A percentile compares a stretch with the other conserved stretches of the same genome.
These are phyloP conservation scores for Arctium lappa DNA, from an alignment of 129 eudicot species.

Conservation along the genomic window DNA sequence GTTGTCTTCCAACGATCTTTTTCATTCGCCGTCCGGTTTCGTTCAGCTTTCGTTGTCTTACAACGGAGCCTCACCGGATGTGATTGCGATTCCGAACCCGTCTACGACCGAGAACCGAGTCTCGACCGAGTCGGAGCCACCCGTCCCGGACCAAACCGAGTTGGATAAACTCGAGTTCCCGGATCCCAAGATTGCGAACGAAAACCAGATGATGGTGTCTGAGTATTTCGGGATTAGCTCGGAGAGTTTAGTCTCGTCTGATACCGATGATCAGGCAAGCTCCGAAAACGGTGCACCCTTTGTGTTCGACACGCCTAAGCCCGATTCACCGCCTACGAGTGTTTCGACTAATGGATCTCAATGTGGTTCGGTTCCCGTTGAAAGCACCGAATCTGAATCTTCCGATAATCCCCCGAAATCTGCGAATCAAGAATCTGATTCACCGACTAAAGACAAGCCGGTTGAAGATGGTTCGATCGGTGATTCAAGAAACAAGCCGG, in stretches of 20 bases:
- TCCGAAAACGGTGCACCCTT: constrained; percentile 41
- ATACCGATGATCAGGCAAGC: constrained; percentile 57
- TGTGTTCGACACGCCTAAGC: constrained; percentile 35
- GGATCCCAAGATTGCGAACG: constrained; percentile 74
- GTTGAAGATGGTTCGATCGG: constrained; percentile 24
- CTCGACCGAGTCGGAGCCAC: neutral
- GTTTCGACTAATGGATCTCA: constrained; percentile 50
- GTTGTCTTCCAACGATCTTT: constrained; percentile 82
- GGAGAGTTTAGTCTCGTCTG: constrained; percentile 64
- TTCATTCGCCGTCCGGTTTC: constrained; percentile 95
- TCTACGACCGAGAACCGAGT: constrained; percentile 5
- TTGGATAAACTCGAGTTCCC: constrained; percentile 89
- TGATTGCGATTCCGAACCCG: constrained; percentile 45
- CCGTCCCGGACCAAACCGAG: constrained; percentile 33
- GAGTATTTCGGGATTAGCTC: constrained; percentile 71
- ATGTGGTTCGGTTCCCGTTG: constrained; percentile 42
- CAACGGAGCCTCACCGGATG: constrained; percentile 76
- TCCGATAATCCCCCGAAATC: constrained; percentile 46
- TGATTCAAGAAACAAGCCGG: neutral
- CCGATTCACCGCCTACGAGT: constrained; percentile 69
- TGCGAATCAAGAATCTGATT: constrained; percentile 3
- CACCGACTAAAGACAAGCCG: constrained; percentile 25
- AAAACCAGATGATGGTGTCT: constrained; percentile 83
- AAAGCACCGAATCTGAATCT: constrained; percentile 45
- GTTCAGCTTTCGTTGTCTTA: constrained; percentile 79